These are phyloP conservation scores for Diaporthe vaccinii DNA, from an alignment of 2,329 filamentous ascomycete species.

Conservation along the genomic window DNA sequence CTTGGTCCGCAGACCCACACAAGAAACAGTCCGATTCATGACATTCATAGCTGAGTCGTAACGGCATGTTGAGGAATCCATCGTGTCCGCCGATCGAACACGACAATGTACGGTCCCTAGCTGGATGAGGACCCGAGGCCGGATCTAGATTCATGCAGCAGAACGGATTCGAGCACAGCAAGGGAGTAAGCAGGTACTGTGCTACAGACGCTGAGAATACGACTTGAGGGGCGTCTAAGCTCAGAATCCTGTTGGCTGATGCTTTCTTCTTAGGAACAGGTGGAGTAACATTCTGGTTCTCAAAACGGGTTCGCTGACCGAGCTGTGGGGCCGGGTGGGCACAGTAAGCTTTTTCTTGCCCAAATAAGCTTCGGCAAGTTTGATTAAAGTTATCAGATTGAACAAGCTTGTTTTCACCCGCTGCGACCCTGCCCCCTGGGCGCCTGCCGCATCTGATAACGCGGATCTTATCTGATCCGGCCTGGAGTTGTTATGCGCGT, in stretches of 20 bases:
- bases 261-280: background rate
- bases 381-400: conserved; percentile 31
- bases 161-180: background rate
- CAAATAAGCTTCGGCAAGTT: conserved; percentile 9
- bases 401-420: background rate
- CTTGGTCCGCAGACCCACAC: background rate
- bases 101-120: background rate
- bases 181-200: background rate
- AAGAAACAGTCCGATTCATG: conserved; percentile 1
- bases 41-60: background rate
- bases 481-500: background rate
- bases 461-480: conserved; percentile 28
- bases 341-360: conserved; percentile 7
- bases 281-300: background rate
- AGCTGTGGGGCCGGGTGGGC: background rate
- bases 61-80: conserved; percentile 1
- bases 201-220: background rate
- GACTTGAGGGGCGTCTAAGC: background rate
- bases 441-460: background rate
- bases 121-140: background rate
- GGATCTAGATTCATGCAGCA: background rate
- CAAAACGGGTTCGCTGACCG: background rate
- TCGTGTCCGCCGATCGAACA: background rate
- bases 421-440: conserved; percentile 1
- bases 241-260: background rate